Percentiles rank a stretch among this genome's conserved stretches.
Evolutionary conservation across 768 basidiomycete species (phyloP).

Genomic region (Pisolithus sp.): DNA sequence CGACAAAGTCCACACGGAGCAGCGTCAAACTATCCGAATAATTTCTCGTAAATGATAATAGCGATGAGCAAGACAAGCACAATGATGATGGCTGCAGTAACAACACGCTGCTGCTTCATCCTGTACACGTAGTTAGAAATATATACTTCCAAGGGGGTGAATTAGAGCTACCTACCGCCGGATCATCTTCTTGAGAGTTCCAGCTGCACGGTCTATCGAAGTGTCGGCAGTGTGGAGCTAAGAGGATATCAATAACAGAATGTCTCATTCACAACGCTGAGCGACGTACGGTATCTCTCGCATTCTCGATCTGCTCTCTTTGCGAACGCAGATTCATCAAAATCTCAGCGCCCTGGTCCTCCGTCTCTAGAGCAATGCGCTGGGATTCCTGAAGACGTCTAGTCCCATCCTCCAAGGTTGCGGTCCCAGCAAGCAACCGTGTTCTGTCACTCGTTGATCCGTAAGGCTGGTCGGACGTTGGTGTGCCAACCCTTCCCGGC

Average conservation of each 20-base stretch:
- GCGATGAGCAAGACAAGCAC: constrained; percentile 80
- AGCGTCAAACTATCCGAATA: constrained; percentile 34
- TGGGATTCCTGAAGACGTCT: constrained; percentile 86
- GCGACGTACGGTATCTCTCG: constrained; percentile 72
- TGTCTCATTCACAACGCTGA: background rate
- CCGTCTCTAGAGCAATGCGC: constrained; percentile 90
- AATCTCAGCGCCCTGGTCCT: constrained; percentile 92
- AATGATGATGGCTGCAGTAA: constrained; percentile 80
- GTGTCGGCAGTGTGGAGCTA: constrained; percentile 83
- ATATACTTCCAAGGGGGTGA: background rate
- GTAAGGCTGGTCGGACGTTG: constrained; percentile 76
- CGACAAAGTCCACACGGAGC: constrained; percentile 11
- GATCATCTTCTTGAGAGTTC: constrained; percentile 93
- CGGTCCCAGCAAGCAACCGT: constrained; percentile 71
- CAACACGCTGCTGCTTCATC: constrained; percentile 94
- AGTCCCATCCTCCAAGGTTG: constrained; percentile 77
- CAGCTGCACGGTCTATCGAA: constrained; percentile 85
- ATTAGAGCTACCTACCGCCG: constrained; percentile 58
- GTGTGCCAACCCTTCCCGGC: constrained; percentile 26
- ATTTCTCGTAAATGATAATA: constrained; percentile 77
- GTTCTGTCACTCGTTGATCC: constrained; percentile 65
- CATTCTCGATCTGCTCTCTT: constrained; percentile 91
- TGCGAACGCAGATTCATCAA: constrained; percentile 77
- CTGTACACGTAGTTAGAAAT: constrained; percentile 37
- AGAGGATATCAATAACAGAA: background rate